Conservation (phyloP, 345 rosid genomes). For the Garcia nutans region DNA sequence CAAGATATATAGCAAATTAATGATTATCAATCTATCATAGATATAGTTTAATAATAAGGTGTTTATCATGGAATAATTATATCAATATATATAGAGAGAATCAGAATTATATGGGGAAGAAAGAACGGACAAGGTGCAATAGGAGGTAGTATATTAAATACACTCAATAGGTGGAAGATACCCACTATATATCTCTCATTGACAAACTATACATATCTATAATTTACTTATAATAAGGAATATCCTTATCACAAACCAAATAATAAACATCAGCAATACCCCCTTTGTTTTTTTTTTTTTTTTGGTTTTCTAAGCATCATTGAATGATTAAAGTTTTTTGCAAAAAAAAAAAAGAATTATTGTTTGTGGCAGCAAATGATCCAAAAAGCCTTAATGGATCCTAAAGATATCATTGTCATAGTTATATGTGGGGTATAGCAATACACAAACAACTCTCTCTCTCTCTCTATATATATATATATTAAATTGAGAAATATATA, state of each 20-base stretch:
- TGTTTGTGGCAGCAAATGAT: slow-evolving; percentile 17
- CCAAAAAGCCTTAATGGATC: neutral
- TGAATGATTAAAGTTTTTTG: slow-evolving; percentile 9
- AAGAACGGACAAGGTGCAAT: slow-evolving; percentile 8
- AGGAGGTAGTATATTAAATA: neutral
- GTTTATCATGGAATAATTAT: too few species aligned
- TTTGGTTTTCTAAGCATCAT: slow-evolving; percentile 8
- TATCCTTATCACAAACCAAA: slow-evolving; percentile 15
- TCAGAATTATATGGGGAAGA: neutral
- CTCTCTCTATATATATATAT: neutral
- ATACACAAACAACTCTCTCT: neutral
- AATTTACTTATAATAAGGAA: slow-evolving; percentile 8
- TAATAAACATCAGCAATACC: slow-evolving; percentile 10
- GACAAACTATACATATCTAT: neutral
- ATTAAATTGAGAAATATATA: too few species aligned
- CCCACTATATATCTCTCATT: slow-evolving; percentile 14
- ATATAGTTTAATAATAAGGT: too few species aligned
- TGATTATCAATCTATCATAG: too few species aligned
- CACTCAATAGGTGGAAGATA: slow-evolving; percentile 10
- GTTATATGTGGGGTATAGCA: slow-evolving; percentile 12
- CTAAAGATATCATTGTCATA: slow-evolving; percentile 6
- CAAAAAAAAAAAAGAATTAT: slow-evolving; percentile 5
- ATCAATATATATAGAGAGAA: neutral
- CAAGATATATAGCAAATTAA: too few species aligned
- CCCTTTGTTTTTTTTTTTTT: neutral